phyloP scores from a whole-genome alignment of 768 basidiomycete genomes.

The Asterophora parasitica region DNA sequence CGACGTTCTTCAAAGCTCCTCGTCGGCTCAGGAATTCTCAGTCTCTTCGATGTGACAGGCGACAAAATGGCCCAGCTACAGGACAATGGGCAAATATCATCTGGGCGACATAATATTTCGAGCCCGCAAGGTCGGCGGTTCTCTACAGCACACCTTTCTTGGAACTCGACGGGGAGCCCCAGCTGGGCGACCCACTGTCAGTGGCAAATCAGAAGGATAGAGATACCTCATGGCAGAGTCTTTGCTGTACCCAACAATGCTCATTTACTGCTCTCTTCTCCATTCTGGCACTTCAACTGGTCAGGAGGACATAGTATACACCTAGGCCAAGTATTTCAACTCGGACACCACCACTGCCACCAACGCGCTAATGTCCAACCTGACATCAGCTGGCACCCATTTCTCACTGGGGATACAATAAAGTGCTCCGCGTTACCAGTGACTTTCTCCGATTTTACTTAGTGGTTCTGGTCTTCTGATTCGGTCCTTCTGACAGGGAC shows the following conservation, averaged over 20 bases:
- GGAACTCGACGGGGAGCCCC: too few relatives aligned
- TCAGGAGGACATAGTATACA: conserved; percentile 52
- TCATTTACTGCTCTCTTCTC: too few relatives aligned
- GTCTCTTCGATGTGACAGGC: conserved; percentile 47
- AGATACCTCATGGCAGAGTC: too few relatives aligned
- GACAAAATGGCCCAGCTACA: conserved; percentile 47
- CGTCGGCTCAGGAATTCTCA: conserved; percentile 57
- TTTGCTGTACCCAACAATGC: too few relatives aligned
- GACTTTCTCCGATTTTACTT: conserved; percentile 10
- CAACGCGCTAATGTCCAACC: conserved; percentile 50
- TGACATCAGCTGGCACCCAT: conserved; percentile 54
- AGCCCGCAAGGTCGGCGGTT: conserved; percentile 40
- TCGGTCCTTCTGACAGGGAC: conserved; percentile 34
- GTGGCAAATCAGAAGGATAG: too few relatives aligned
- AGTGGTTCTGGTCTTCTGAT: background rate
- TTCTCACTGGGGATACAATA: conserved; percentile 60
- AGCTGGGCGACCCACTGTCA: too few relatives aligned
- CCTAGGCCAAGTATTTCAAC: conserved; percentile 51
- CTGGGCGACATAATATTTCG: conserved; percentile 54
- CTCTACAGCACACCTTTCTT: conserved; percentile 41
- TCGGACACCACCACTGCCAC: conserved; percentile 43
- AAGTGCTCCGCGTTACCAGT: conserved; percentile 56
- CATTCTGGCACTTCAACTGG: too few relatives aligned
- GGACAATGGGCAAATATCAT: conserved; percentile 46
- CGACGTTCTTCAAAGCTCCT: too few relatives aligned